A percentile compares a stretch with the other conserved stretches of the same genome.
phyloP scores from a whole-genome alignment of 352 stramenopile genomes.

The Globisporangium megalacanthum region DNA sequence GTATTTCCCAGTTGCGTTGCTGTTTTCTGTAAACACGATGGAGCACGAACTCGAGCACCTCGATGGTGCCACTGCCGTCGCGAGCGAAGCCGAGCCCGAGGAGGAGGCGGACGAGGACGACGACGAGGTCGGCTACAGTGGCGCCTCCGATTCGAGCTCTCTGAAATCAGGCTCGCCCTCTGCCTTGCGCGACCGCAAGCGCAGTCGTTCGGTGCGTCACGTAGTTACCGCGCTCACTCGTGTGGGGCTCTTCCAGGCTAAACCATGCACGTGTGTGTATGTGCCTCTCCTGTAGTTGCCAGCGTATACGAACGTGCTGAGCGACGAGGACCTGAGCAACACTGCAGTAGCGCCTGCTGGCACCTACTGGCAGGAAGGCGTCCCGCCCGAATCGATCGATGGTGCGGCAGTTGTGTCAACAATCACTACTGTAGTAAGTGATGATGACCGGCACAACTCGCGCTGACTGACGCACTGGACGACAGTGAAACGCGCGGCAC shows the following conservation, averaged over 20 bases:
- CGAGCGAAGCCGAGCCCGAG: conserved; percentile 11
- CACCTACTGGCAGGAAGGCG: conserved; percentile 12
- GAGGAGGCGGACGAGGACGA: conserved; percentile 10
- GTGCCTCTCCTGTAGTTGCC: conserved; percentile 1
- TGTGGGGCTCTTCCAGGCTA: too few species aligned
- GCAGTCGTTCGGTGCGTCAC: conserved; percentile 1
- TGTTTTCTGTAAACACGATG: not conserved
- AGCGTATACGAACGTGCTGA: conserved; percentile 1
- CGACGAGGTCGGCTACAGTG: conserved; percentile 4
- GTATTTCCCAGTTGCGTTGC: not conserved
- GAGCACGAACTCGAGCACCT: not conserved
- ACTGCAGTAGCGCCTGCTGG: conserved; percentile 4
- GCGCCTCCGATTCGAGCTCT: conserved; percentile 10
- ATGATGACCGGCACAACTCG: not conserved
- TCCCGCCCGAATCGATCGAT: conserved; percentile 10
- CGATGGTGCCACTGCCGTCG: not conserved
- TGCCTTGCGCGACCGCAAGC: conserved; percentile 11
- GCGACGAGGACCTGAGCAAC: conserved; percentile 1
- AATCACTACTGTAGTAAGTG: not conserved
- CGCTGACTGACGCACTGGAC: not conserved
- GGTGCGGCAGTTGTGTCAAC: not conserved
- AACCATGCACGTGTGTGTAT: not conserved
- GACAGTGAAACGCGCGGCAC: conserved; percentile 52
- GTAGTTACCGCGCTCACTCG: too few species aligned
- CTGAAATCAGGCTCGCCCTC: conserved; percentile 6